Conservation (phyloP, 1,139 yeast species). For the Saccharomyces hybrid region DNA sequence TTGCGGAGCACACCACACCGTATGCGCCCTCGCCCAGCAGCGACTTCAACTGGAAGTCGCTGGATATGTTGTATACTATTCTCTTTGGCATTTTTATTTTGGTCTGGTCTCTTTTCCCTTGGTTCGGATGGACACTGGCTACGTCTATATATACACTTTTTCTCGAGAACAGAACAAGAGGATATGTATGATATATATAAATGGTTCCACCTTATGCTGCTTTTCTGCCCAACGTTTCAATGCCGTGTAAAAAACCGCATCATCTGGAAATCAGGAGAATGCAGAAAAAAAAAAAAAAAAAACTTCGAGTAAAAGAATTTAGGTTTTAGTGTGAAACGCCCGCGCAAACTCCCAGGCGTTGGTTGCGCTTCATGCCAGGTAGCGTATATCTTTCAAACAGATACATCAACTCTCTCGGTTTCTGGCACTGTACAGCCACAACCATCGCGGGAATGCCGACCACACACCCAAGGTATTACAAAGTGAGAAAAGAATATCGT, state of each 20-base stretch:
- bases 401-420: too few species aligned
- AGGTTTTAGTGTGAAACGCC: neutral
- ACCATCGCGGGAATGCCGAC: too few species aligned
- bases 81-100: conserved; percentile 32
- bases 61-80: conserved; percentile 78
- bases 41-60: conserved; percentile 76
- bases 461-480: too few species aligned
- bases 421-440: too few species aligned
- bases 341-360: too few species aligned
- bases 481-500: too few species aligned
- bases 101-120: neutral
- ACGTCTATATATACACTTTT: neutral
- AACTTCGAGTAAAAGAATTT: neutral
- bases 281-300: neutral
- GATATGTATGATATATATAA: neutral
- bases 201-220: neutral
- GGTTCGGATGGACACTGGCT: neutral
- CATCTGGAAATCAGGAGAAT: neutral
- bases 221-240: neutral
- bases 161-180: neutral
- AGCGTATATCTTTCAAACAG: too few species aligned
- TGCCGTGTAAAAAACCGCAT: neutral
- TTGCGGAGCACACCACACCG: conserved; percentile 90
- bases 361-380: too few species aligned
- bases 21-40: conserved; percentile 97